A percentile compares a stretch with the other conserved stretches of the same genome.
These are phyloP conservation scores for Hyphopichia khmerensis DNA, from an alignment of 1,139 yeast genomes.

Conservation along the genomic window DNA sequence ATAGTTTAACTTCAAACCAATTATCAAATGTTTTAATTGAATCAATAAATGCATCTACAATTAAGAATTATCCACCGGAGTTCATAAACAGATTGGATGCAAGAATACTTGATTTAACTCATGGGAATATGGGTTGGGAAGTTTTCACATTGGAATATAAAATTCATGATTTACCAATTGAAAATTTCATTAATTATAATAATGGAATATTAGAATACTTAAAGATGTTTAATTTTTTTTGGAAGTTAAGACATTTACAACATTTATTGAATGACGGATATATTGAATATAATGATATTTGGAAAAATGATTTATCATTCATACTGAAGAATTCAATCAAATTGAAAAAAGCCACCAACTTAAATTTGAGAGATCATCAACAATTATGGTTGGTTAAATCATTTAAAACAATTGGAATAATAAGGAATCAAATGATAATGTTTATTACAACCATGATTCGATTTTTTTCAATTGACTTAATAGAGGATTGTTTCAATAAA, in stretches of 20 bases:
- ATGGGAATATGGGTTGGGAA: constrained; percentile 85
- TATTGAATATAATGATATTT: constrained; percentile 30
- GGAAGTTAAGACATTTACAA: constrained; percentile 71
- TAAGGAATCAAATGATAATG: constrained; percentile 45
- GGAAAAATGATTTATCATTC: constrained; percentile 32
- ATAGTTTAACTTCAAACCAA: constrained; percentile 61
- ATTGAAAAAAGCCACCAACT: constrained; percentile 3
- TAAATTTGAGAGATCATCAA: constrained; percentile 21
- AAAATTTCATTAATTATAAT: constrained; percentile 39
- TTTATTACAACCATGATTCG: constrained; percentile 44
- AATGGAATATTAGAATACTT: constrained; percentile 57
- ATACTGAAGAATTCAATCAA: constrained; percentile 14
- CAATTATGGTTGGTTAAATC: constrained; percentile 29
- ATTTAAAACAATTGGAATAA: constrained; percentile 40
- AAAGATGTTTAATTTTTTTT: constrained; percentile 79
- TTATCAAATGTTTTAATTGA: constrained; percentile 65
- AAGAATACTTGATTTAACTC: constrained; percentile 60
- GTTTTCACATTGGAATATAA: constrained; percentile 86
- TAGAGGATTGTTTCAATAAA: constrained; percentile 41
- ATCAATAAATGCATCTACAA: constrained; percentile 64
- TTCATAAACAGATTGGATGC: constrained; percentile 65
- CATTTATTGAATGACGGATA: constrained; percentile 47
- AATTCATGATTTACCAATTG: constrained; percentile 55
- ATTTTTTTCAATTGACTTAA: constrained; percentile 48
- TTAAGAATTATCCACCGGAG: constrained; percentile 36